Evolutionary conservation across 768 basidiomycete genomes (phyloP).

Genomic region (Psilocybe cubensis): DNA sequence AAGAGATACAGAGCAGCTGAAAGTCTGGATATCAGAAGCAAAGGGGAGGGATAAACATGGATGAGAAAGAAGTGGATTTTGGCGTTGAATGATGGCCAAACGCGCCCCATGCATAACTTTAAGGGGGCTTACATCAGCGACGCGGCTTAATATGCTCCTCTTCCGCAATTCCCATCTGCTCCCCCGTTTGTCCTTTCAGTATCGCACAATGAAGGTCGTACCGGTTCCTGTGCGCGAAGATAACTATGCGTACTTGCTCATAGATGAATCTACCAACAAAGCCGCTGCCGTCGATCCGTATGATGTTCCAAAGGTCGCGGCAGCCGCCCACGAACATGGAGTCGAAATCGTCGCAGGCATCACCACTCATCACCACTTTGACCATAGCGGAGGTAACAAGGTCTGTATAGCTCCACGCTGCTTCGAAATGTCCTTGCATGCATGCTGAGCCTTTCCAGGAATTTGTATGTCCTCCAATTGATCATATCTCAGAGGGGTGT

Average conservation of each 20-base stretch:
- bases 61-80: not conserved
- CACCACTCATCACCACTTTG: conserved; percentile 92
- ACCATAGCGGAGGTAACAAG: conserved; percentile 89
- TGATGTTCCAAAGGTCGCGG: conserved; percentile 71
- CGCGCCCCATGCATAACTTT: not conserved
- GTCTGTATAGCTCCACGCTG: conserved; percentile 35
- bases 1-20: conserved; percentile 6
- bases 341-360: conserved; percentile 74
- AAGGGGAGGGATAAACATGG: conserved; percentile 1
- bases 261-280: conserved; percentile 66
- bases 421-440: not conserved
- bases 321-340: conserved; percentile 60
- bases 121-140: conserved; percentile 7
- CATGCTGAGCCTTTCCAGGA: conserved; percentile 32
- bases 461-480: conserved; percentile 46
- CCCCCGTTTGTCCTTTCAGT: conserved; percentile 20
- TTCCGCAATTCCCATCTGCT: conserved; percentile 18
- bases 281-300: conserved; percentile 85
- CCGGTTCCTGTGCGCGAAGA: conserved; percentile 80
- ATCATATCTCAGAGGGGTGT: not conserved
- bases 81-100: not conserved
- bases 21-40: not conserved
- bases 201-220: conserved; percentile 67
- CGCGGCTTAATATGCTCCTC: conserved; percentile 15
- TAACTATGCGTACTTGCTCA: conserved; percentile 85